Evolutionary conservation across 345 rosid genomes (phyloP).

Genomic region (Anastatica hierochuntica): DNA sequence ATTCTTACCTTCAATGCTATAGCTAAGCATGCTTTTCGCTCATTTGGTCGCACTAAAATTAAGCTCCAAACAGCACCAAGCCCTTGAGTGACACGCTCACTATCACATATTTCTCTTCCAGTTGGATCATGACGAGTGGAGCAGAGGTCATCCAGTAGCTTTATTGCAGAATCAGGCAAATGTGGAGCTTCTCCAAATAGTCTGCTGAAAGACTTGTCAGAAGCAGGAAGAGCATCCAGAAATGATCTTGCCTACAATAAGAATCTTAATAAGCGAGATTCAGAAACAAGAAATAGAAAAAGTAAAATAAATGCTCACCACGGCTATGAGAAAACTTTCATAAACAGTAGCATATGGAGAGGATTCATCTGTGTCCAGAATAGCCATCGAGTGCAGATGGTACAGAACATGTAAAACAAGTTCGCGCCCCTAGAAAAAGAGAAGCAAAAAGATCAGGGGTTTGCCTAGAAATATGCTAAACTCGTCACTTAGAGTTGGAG

Average conservation of each 20-base stretch:
- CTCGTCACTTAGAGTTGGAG: too few species aligned
- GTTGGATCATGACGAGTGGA: constrained; percentile 47
- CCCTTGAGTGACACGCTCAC: constrained; percentile 92
- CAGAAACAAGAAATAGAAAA: constrained; percentile 15
- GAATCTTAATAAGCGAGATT: constrained; percentile 20
- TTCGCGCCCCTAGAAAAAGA: constrained; percentile 70
- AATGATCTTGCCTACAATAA: constrained; percentile 71
- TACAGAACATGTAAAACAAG: constrained; percentile 73
- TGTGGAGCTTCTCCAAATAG: constrained; percentile 90
- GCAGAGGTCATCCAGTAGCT: constrained; percentile 74
- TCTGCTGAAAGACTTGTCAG: constrained; percentile 88
- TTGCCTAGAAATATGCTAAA: constrained; percentile 3
- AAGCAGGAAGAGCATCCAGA: constrained; percentile 77
- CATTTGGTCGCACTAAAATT: constrained; percentile 79
- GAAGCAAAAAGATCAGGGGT: constrained; percentile 13
- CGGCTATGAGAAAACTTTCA: constrained; percentile 70
- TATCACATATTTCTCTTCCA: constrained; percentile 57
- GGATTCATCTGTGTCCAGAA: constrained; percentile 35
- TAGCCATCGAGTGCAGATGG: constrained; percentile 58
- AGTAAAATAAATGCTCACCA: constrained; percentile 44
- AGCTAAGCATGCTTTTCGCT: constrained; percentile 71
- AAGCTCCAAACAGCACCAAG: constrained; percentile 97
- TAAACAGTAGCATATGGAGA: constrained; percentile 47
- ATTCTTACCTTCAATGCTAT: constrained; percentile 73
- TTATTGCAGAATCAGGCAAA: constrained; percentile 64